Base-by-base conservation (phyloP, 176 grass and related monocot species). In the Aegilops sharonensis region DNA sequence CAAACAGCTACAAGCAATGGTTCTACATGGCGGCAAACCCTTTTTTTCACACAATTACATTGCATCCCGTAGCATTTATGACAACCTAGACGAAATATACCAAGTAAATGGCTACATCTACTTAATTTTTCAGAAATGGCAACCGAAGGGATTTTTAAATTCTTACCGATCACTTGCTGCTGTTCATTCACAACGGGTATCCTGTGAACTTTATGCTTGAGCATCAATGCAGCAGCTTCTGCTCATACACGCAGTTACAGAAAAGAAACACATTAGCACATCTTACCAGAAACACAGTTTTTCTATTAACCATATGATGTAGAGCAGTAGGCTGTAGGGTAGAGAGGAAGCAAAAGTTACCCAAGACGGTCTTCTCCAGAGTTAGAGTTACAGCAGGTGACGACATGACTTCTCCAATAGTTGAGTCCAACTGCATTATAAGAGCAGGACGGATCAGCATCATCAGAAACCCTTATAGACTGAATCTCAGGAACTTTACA, bases 201-300 rank as follows among this genome's bases (percentile, higher is more conserved):
- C 86, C 93, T 72, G 78, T 98, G 95, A 40, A 98, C 88, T 69
- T 98, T 94, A 31, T 83, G 82, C 90, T 94, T 98, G 2, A 98
- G 91, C 91, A 95, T 98, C 57, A 95, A 78, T 50, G 86, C 88
- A 30, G 93, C 91, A 88, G 95, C 95, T 21, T 95, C 95, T 98
- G 86, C 80, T 77, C 75, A 78, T 32, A 62, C 27, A 35, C 48
- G 4, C 66, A 86, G 5, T 64, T 48, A 27, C 1, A 8, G 20
- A 18, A 36, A 72, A 79, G 25, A 62, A 79, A 21, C 10, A 35
- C 23, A 27, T 91, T 35, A 83, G 30, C 37, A 54, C 35, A 40
- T 42, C 18, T n/a, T n/a, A 9, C 17, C 54, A 37, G 4, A 42
- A 84, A 5, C 6, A 74, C 8, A 30, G n/a, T n/a, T n/a, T 39